Percentiles rank a stretch among this genome's conserved stretches.
Conservation (phyloP, 768 basidiomycete genomes). For the Piloderma croceum region DNA sequence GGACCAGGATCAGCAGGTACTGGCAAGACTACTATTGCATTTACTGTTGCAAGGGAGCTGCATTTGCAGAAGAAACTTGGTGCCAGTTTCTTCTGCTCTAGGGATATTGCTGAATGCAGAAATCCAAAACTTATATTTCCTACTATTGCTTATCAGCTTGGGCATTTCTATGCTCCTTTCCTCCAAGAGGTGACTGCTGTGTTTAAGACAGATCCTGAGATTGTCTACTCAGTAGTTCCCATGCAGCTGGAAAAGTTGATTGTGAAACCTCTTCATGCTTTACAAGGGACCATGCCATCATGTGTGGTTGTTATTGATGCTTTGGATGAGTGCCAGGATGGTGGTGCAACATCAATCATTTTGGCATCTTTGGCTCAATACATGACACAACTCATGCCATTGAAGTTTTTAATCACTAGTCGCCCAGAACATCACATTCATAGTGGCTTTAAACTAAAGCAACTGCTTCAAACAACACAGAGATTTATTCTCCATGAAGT, state of each 20-base stretch:
- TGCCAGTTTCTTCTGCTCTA: conserved; percentile 12
- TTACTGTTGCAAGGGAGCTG: conserved; percentile 10
- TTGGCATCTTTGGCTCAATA: background rate
- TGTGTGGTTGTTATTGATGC: background rate
- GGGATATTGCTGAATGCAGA: conserved; percentile 1
- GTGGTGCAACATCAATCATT: background rate
- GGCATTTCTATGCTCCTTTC: background rate
- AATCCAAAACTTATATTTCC: background rate
- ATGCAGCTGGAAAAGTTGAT: background rate
- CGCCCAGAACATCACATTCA: background rate
- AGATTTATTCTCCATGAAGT: background rate
- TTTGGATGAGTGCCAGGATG: background rate
- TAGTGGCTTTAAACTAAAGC: background rate
- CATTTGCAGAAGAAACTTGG: conserved; percentile 7
- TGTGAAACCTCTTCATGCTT: background rate
- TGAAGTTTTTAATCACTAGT: conserved; percentile 1
- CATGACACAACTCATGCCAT: background rate
- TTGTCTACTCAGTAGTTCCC: background rate
- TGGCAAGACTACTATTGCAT: conserved; percentile 22
- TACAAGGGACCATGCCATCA: background rate
- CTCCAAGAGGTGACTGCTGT: background rate
- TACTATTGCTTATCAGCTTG: background rate
- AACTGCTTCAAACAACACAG: background rate
- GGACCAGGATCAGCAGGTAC: conserved; percentile 21
- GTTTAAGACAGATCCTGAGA: background rate